Base-by-base conservation (phyloP, 2,329 filamentous ascomycete species). In the Hypoxylon sp. region DNA sequence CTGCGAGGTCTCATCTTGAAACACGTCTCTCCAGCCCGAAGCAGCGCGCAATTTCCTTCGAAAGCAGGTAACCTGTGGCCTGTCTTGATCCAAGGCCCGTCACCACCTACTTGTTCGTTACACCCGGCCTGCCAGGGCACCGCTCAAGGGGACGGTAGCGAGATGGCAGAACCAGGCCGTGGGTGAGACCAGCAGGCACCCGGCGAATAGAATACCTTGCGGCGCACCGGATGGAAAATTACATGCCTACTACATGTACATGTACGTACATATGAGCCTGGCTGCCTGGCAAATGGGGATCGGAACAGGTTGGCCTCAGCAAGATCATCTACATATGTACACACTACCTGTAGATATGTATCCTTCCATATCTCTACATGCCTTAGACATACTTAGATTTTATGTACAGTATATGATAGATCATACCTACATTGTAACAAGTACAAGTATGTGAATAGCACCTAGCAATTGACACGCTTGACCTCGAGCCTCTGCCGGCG, bases 1-100 rank as follows among this genome's bases (percentile, higher is more conserved):
- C 53, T 42, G 58, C 48, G n/a, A 59, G 46, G 60, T 65, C 62
- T 65, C 47, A 50, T 54, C 48, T 60, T 55, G 57, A 66, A 66
- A 66, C 64, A 31, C 43, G 53, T 58, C 42, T 64, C 46, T 52
- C 55, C 40, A 52, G 48, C 43, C 47, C 33, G 13, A 58, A 53
- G 55, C 31, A 24, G 37, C 31, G 7, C 53, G 41, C 9, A 61
- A 55, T 58, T 49, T 53, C 46, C 38, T 41, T 15, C 18, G 15
- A 8, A 40, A 26, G 17, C 26, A 52, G 33, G 38, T 33, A 42
- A 53, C 37, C 18, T 15, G 15, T 47, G 24, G 31, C 8, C 26
- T 45, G 43, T 56, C 41, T 53, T 33, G 27, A 56, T 54, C 26
- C 33, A 26, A 27, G 21, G 26, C 10, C 47, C 20, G 33, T 55